Evolutionary conservation across 1,284 basidiomycete genomes (phyloP), one percentile per base, ranked within the genome.

Genomic region (Heliocybe sulcata): DNA sequence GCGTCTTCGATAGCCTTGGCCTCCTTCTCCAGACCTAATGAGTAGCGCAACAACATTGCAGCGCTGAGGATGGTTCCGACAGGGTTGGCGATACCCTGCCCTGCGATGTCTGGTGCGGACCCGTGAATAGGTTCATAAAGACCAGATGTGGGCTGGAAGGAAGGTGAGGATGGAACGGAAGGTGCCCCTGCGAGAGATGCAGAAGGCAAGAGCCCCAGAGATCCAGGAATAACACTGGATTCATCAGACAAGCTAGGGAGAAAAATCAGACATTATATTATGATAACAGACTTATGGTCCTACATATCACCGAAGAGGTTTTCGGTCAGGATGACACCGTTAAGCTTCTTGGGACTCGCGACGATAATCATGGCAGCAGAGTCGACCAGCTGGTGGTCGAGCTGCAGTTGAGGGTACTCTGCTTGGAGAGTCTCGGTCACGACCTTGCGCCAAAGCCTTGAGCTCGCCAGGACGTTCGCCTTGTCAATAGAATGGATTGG

Each of bases 291-390:
- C 6, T 12, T 31, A 4, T 31, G 4, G 29, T 74, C 90, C 66
- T 66, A 94, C 92, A 98, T 97, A 71, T 98, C 95, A 55, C 94
- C 94, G 63, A 98, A 97, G 68, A 98, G 73, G 72, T 98, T 98
- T 74, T 97, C 94, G 1, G 94, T 98, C 55, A 98, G 73, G 58
- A 97, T 79, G 52, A 99, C 87, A 60, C 97, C 97, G 67, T 99
- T 99, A 56, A 99, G 79, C 72, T 97, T 98, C 64, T 81, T 83
- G 2, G 97, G 97, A 68, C 83, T 94, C 49, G 90, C 78, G 51
- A 98, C 93, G 71, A 99, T 92, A 61, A 97, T 71, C 97, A 99
- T 99, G 14, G 95, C 87, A 0, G 96, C 94, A 3, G 94, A 92
- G 74, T 99, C 97, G 56, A 99, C 94, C 58, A 98, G 81, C 61